Evolutionary conservation across 495 filamentous ascomycete species (phyloP).

Genomic region (Neohortaea acidophila): DNA sequence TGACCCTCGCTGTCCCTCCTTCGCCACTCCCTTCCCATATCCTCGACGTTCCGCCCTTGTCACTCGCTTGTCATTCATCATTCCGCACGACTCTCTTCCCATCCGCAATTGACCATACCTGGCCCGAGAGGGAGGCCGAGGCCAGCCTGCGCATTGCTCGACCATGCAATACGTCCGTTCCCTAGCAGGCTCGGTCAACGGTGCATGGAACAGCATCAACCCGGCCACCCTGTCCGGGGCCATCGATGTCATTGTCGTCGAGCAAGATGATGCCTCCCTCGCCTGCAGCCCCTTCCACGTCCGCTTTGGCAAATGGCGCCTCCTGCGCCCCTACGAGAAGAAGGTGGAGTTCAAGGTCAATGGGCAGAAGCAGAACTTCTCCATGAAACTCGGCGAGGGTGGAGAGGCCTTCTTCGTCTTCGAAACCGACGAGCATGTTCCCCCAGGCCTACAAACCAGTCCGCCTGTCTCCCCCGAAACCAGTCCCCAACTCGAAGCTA

Average conservation of each 20-base stretch:
- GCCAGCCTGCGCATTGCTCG: neutral
- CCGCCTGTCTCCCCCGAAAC: slow-evolving; percentile 75
- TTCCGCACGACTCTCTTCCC: too few species aligned
- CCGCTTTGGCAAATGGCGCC: slow-evolving; percentile 94
- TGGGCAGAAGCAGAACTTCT: slow-evolving; percentile 73
- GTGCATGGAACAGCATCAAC: slow-evolving; percentile 99
- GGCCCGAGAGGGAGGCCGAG: too few species aligned
- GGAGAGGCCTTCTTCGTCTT: slow-evolving; percentile 99
- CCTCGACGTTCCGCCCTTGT: too few species aligned
- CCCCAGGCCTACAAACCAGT: slow-evolving; percentile 80
- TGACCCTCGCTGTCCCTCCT: too few species aligned
- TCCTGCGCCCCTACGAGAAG: slow-evolving; percentile 92
- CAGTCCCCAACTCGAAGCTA: slow-evolving; percentile 50
- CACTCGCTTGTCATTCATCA: too few species aligned
- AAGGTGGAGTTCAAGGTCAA: slow-evolving; percentile 99
- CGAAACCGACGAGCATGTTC: slow-evolving; percentile 78
- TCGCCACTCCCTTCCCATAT: too few species aligned
- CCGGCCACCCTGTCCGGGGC: slow-evolving; percentile 92
- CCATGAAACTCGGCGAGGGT: slow-evolving; percentile 96
- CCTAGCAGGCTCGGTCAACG: slow-evolving; percentile 87
- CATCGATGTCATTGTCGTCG: slow-evolving; percentile 97
- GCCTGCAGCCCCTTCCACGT: slow-evolving; percentile 97
- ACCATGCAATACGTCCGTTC: slow-evolving; percentile 95
- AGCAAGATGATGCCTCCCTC: slow-evolving; percentile 81
- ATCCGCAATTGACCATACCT: too few species aligned